Evolutionary conservation across 306 rosid genomes (phyloP).

Genomic region (Begonia fuchsioides): DNA sequence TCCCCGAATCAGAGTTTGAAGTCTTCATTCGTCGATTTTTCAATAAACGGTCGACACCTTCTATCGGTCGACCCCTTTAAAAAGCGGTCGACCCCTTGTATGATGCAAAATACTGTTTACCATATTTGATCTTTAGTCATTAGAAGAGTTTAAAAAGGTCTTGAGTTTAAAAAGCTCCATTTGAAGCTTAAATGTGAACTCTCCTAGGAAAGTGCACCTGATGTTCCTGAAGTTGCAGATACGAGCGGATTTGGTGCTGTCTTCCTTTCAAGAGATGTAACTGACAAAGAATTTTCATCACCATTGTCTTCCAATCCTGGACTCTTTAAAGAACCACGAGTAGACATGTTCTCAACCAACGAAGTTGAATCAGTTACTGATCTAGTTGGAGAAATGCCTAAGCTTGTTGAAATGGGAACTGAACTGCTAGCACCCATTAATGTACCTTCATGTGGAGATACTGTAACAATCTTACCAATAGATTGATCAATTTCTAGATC

Average conservation of each 20-base stretch:
- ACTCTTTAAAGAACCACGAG: slow-evolving; percentile 75
- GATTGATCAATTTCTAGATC: neutral
- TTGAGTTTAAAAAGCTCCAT: no score
- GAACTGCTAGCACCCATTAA: neutral
- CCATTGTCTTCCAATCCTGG: slow-evolving; percentile 80
- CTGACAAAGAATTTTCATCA: slow-evolving; percentile 36
- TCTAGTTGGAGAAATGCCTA: slow-evolving; percentile 67
- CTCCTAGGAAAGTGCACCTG: no score
- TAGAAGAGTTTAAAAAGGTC: no score
- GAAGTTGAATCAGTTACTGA: slow-evolving; percentile 69
- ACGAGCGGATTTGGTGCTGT: slow-evolving; percentile 11
- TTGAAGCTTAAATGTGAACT: no score
- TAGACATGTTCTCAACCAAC: slow-evolving; percentile 73
- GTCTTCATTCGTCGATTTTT: no score
- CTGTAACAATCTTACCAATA: neutral
- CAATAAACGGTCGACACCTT: no score
- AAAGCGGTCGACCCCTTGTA: no score
- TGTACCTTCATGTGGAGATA: neutral
- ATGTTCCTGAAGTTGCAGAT: no score
- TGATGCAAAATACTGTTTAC: no score
- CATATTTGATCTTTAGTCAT: no score
- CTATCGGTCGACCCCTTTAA: no score
- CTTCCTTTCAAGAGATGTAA: slow-evolving; percentile 57
- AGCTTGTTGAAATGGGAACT: slow-evolving; percentile 11
- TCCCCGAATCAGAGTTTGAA: no score